Evolutionary conservation across 2,329 filamentous ascomycete genomes (phyloP).

Genomic region (Penicillium sclerotigenum): DNA sequence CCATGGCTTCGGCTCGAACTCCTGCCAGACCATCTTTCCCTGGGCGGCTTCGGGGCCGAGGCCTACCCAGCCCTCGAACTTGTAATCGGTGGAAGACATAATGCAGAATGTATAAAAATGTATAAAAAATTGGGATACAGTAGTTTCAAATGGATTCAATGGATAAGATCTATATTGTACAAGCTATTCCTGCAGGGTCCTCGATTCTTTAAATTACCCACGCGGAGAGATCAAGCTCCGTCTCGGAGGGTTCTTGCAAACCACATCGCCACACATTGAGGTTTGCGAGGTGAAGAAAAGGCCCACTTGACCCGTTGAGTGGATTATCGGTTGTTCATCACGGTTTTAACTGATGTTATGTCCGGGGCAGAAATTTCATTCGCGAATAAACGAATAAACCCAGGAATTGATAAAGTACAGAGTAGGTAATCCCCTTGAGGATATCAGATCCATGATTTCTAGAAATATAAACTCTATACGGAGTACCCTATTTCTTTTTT

Average conservation of each 20-base stretch:
- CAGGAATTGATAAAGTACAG: not conserved
- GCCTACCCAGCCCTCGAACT: slow-evolving; percentile 57
- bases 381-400: not conserved
- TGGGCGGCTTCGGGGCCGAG: slow-evolving; percentile 48
- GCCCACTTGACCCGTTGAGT: slow-evolving; percentile 3
- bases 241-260: not conserved
- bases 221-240: not conserved
- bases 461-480: no score
- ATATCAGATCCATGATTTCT: not conserved
- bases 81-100: slow-evolving; percentile 42
- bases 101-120: not conserved
- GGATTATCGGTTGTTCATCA: not conserved
- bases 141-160: not conserved
- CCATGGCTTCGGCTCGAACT: slow-evolving; percentile 62
- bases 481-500: no score
- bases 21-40: slow-evolving; percentile 54
- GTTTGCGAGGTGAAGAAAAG: not conserved
- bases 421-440: not conserved
- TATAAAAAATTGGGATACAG: not conserved
- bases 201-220: slow-evolving; percentile 1
- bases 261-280: no score
- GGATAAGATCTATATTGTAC: not conserved
- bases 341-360: not conserved
- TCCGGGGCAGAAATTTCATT: not conserved
- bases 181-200: not conserved